Evolutionary conservation across 352 stramenopile species (phyloP).

Genomic region (Blastocystis sp.): DNA sequence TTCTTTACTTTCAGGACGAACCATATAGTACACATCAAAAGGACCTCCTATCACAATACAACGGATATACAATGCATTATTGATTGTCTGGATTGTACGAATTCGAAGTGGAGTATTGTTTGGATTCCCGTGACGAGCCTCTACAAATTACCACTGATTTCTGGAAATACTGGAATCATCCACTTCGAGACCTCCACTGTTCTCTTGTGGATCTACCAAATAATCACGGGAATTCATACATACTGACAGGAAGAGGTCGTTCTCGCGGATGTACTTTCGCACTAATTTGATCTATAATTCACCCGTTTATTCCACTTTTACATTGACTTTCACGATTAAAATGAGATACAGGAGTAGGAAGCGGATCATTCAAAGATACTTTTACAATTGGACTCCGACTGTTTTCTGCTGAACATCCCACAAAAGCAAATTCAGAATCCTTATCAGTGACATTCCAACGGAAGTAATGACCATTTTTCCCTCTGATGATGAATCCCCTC

Average conservation of each 20-base stretch:
- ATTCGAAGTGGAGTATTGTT: conserved; percentile 8
- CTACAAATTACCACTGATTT: not conserved
- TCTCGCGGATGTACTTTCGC: not conserved
- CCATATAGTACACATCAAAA: conserved; percentile 56
- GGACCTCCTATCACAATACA: conserved; percentile 14
- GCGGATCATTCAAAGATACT: not conserved
- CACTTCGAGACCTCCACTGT: conserved; percentile 10
- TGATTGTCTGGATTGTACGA: conserved; percentile 33
- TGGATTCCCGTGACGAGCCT: not conserved
- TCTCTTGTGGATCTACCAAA: not conserved
- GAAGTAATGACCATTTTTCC: conserved; percentile 36
- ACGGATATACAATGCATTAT: conserved; percentile 31
- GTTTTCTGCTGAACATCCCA: conserved; percentile 25
- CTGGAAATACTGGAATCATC: not conserved
- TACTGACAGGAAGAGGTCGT: conserved; percentile 1
- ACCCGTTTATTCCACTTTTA: not conserved
- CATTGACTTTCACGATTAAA: not conserved
- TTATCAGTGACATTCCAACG: not conserved
- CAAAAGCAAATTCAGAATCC: not conserved
- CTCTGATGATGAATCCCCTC: not conserved
- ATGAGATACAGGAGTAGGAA: not conserved
- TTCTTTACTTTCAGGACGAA: conserved; percentile 15
- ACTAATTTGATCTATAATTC: not conserved
- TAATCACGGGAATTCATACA: not conserved
- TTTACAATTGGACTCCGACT: not conserved